Conservation (phyloP, 192 early-diverging fungal species). For the Lobosporangium transversale region DNA sequence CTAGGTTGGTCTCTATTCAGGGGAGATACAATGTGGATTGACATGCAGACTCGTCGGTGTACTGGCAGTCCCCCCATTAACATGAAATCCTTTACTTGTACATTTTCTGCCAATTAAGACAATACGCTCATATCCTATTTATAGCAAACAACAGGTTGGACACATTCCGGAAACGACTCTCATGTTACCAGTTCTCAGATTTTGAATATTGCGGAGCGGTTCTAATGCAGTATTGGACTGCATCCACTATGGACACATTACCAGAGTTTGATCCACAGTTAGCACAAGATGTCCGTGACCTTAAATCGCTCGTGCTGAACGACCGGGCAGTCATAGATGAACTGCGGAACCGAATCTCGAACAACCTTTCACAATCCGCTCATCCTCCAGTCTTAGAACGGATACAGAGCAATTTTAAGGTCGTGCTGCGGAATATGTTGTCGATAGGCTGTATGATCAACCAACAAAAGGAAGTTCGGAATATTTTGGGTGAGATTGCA, state of each 20-base stretch:
- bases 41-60: too few species aligned
- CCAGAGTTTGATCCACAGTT: constrained; percentile 52
- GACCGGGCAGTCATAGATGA: constrained; percentile 41
- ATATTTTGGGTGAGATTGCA: constrained; percentile 39
- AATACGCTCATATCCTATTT: constrained; percentile 57
- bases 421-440: constrained; percentile 45
- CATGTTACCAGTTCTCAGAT: constrained; percentile 48
- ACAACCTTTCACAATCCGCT: constrained; percentile 26
- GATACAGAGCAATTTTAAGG: constrained; percentile 54
- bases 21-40: not conserved
- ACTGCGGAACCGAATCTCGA: constrained; percentile 44
- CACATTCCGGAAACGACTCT: constrained; percentile 56
- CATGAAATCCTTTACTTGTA: too few species aligned
- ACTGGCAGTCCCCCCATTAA: too few species aligned
- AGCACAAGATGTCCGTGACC: constrained; percentile 45
- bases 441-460: constrained; percentile 46
- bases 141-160: constrained; percentile 52
- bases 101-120: constrained; percentile 7
- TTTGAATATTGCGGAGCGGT: constrained; percentile 50
- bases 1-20: constrained; percentile 34
- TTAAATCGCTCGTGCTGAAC: constrained; percentile 35
- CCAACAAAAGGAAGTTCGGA: constrained; percentile 50
- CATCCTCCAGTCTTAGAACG: constrained; percentile 42
- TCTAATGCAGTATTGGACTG: constrained; percentile 51
- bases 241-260: constrained; percentile 31